Base-by-base conservation (phyloP, 768 basidiomycete genomes). In the Auricularia cornea region DNA sequence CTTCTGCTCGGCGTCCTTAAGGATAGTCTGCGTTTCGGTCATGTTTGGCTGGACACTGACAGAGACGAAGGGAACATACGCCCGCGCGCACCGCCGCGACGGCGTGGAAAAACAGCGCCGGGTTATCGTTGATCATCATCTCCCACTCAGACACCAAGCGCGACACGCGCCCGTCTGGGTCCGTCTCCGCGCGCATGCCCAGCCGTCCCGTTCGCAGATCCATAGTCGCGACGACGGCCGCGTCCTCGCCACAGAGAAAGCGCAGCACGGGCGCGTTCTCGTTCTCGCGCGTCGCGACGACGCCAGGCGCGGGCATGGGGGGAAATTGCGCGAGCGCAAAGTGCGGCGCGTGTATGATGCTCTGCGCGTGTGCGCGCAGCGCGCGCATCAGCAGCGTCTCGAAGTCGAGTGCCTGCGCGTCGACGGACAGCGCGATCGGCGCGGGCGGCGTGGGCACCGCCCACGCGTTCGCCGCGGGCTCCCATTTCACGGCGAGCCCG, bases 1-100 rank as follows among this genome's bases (percentile, higher is more conserved):
- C 70, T 92, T 94, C 72, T 90, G 88, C 72, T 94, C 92, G 11
- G 88, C 83, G 18, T 88, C 80, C 62, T 93, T 90, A 52, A 83
- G 79, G 65, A 94, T 92, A 5, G 92, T 92, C 94, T 95, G 66
- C n/a, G 8, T n/a, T 16, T 59, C 41, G 41, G 18, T 51, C 3
- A 16, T n/a, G n/a, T n/a, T n/a, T n/a, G n/a, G 61, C 32, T n/a
- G 32, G 3, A 32, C 26, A 60, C 38, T 60, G 26, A 51, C 4
- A 18, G 51, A 29, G 30, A 73, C 87, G 67, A n/a, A n/a, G n/a
- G n/a, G n/a, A n/a, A n/a, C n/a, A n/a, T 66, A 94, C 92, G 33
- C 78, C 76, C 30, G 86, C 77, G 60, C 91, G 82, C 52, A 94
- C 71, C 61, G 76, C 75, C 40, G 83, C 76, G 31, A 95, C 71